Evolutionary conservation across 768 basidiomycete genomes (phyloP).

Genomic region (Brasilioporus rufonigricans): DNA sequence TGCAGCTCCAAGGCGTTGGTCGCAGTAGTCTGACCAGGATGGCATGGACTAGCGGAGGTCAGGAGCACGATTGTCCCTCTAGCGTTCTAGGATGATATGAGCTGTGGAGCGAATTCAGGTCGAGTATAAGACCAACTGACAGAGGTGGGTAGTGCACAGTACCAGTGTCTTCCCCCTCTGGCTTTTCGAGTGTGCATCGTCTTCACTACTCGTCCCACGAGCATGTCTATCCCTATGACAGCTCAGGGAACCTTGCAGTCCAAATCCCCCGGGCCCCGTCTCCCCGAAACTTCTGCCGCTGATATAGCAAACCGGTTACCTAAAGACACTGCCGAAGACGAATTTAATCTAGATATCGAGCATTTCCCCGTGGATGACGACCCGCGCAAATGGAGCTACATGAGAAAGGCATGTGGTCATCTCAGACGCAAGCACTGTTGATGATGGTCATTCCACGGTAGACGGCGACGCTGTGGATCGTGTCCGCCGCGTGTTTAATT

Average conservation of each 20-base stretch:
- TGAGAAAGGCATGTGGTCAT: conserved; percentile 47
- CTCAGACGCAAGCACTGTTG: neutral
- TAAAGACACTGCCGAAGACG: conserved; percentile 2
- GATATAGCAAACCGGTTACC: conserved; percentile 1
- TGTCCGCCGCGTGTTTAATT: conserved; percentile 25
- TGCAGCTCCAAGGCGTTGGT: neutral
- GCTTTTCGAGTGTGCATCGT: conserved; percentile 5
- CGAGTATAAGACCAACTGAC: conserved; percentile 20
- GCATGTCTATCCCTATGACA: conserved; percentile 11
- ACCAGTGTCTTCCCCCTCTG: neutral
- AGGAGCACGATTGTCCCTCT: neutral
- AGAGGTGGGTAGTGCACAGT: conserved; percentile 4
- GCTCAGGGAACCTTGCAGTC: neutral
- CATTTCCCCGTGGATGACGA: conserved; percentile 50
- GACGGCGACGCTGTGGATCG: conserved; percentile 28
- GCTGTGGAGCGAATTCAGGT: neutral
- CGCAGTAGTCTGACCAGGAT: neutral
- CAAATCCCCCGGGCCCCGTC: neutral
- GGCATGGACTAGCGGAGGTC: neutral
- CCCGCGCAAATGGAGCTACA: conserved; percentile 55
- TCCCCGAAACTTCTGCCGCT: neutral
- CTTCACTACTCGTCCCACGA: conserved; percentile 1
- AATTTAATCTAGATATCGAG: conserved; percentile 32
- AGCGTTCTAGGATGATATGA: neutral
- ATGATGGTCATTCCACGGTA: conserved; percentile 3